Evolutionary conservation across 306 rosid genomes (phyloP).

Genomic region (Lablab purpureus): DNA sequence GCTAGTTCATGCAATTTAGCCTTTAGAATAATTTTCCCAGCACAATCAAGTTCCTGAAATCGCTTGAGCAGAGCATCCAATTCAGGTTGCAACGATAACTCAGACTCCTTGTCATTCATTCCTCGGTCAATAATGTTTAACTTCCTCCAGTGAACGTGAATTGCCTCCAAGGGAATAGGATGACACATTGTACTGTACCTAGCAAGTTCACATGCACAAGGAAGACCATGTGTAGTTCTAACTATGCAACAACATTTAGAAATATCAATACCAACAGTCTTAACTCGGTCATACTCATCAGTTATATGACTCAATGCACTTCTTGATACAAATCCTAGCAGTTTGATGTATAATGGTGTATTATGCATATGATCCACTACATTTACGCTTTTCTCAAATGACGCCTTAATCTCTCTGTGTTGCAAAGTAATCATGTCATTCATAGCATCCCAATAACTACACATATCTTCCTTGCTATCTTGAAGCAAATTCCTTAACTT

Average conservation of each 20-base stretch:
- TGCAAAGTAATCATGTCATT: background rate
- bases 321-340: background rate
- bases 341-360: background rate
- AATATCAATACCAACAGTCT: background rate
- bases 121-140: too few species aligned
- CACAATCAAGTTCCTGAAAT: too few species aligned
- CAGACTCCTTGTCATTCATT: too few species aligned
- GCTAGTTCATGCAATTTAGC: too few species aligned
- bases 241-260: background rate
- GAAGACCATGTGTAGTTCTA: constrained; percentile 8
- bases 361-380: background rate
- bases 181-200: background rate
- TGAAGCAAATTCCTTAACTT: background rate
- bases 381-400: background rate
- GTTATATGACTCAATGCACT: background rate
- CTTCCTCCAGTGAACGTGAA: background rate
- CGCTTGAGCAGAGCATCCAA: too few species aligned
- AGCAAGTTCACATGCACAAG: background rate
- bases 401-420: too few species aligned
- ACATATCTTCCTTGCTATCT: background rate
- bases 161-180: background rate
- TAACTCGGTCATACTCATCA: background rate
- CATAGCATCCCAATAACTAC: constrained; percentile 10
- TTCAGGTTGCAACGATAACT: too few species aligned
- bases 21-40: too few species aligned